Base-by-base conservation (phyloP, 805 yeast genomes). In the Myxozyma geophila region DNA sequence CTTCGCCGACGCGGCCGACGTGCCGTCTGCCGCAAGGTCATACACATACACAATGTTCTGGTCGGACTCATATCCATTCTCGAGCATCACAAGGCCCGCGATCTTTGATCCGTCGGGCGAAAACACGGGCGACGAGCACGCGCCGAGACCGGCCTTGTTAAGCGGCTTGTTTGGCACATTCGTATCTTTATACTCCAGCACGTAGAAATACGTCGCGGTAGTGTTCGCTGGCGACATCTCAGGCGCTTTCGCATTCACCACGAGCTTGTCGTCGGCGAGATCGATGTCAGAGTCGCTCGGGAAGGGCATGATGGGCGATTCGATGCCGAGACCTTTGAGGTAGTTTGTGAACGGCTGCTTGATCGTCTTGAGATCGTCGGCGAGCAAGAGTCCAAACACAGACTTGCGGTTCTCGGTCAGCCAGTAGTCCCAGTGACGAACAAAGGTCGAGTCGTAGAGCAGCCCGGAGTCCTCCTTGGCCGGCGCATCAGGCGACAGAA, bases 391-490 rank as follows among this genome's bases (percentile, higher is more conserved):
- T n/a, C 70, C 70, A 40, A 67, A 69, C 7, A 69, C 64, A 19
- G 66, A 33, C 36, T 53, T 65, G 21, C 70, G 61, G 36, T 62
- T 44, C 43, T 60, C 62, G 15, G 64, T 64, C 12, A 67, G 60
- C 72, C 72, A 69, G 59, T 69, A 67, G 41, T 70, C 72, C 72
- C 72, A 70, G 54, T 70, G 71, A 5, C 72, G 60, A 21, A 64
- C 72, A 58, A 66, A 70, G 23, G 62, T 40, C 7, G 59, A 35
- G 51, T 67, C 69, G 58, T 68, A 70, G n/a, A 66, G 57, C 19
- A 57, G 48, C 7, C 69, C 69, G 7, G 58, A 13, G 49, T 66
- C 69, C 10, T 23, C 40, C 39, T 35, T 47, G n/a, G 54, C 39
- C 8, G 69, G 67, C 8, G 64, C 69, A 43, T 66, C 58, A 10